Conservation (phyloP, 257 asterid species). For the Jacaranda copaia region DNA sequence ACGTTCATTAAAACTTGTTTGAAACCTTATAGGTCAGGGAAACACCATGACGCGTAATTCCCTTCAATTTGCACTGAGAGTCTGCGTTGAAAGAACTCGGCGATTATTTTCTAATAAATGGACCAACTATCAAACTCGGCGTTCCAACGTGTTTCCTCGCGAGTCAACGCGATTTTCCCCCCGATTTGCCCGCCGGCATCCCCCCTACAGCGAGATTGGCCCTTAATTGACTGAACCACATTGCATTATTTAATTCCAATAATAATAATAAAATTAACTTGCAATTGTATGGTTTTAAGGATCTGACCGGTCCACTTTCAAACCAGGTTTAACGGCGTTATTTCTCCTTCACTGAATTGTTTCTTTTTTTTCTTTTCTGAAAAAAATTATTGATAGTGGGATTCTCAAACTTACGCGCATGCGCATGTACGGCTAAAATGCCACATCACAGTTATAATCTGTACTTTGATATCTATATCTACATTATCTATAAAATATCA, state of each 20-base stretch:
- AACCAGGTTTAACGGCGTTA: conserved; percentile 23
- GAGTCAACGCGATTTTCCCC: conserved; percentile 31
- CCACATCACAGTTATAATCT: not conserved
- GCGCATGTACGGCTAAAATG: not conserved
- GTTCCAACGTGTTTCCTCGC: conserved; percentile 21
- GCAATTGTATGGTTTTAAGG: not conserved
- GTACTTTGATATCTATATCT: no score
- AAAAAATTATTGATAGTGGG: not conserved
- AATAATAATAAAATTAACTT: conserved; percentile 6
- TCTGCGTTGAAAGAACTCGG: conserved; percentile 6
- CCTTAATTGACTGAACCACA: not conserved
- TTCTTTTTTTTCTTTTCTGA: not conserved
- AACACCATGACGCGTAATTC: not conserved
- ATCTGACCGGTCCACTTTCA: conserved; percentile 36
- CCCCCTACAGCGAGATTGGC: conserved; percentile 11
- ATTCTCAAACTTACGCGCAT: not conserved
- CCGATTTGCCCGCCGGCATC: conserved; percentile 21
- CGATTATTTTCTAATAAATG: conserved; percentile 2
- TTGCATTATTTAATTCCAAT: conserved; percentile 13
- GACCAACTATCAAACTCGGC: conserved; percentile 27
- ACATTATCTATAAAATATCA: no score
- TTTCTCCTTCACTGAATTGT: not conserved
- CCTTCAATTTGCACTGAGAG: not conserved
- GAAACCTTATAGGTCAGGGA: no score
- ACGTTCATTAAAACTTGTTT: no score